Base-by-base conservation (phyloP, 768 basidiomycete genomes). In the Agaricus blazei region DNA sequence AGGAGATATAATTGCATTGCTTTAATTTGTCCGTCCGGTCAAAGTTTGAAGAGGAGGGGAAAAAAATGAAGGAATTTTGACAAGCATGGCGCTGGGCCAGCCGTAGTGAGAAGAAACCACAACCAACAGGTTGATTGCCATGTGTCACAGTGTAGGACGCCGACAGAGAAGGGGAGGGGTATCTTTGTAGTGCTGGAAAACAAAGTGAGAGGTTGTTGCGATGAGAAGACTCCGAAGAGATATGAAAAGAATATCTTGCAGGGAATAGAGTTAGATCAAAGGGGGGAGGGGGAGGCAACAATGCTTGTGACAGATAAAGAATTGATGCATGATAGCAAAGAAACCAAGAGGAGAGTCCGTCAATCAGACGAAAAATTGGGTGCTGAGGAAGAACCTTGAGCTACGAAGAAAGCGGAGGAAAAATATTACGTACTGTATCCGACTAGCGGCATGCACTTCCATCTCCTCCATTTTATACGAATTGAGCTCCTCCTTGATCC, bases 381-480 rank as follows among this genome's bases (percentile, higher is more conserved):
- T 92, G 75, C 90, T 91, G 62, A 29, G 56, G 46, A 27, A 24
- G 58, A 46, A 52, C 44, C 52, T 41, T 12, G 24, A 23, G 19
- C 62, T 29, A 46, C 8, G 43, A 47, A 11, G 34, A 40, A 49
- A 48, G 56, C 44, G 6, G 15, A 24, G 31, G 15, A 24, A 48
- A 28, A 50, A 52, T 48, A 19, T 19, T 40, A 83, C 91, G 62
- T 68, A 93, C 91, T 97, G 87, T 63, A 90, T 84, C 70, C 92
- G 85, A 71, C 92, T 95, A 48, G 88, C 77, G 62, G 90, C 90
- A 71, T 98, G 96, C 59, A 99, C 94, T 68, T 95, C 93, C 96
- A 99, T 98, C 75, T 98, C 94, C 72, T 96, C 94, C 90, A 98
- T 92, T 79, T 98, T 98, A 74, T 91, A 98, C 54, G 92, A 93